phyloP scores from a whole-genome alignment of 495 filamentous ascomycete species.

The Glarea lozoyensis region DNA sequence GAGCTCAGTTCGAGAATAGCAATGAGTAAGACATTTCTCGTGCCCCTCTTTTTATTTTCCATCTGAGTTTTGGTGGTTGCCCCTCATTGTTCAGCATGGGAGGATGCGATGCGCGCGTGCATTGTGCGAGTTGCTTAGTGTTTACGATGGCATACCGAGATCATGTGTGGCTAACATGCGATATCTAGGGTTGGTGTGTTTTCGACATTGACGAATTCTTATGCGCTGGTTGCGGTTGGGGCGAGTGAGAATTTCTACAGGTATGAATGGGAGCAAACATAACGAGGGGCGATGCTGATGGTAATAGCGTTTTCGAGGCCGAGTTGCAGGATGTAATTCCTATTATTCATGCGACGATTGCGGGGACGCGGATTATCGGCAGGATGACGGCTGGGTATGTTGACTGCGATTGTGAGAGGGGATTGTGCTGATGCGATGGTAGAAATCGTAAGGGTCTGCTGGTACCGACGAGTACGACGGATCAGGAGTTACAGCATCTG shows the following conservation, averaged over 20 bases:
- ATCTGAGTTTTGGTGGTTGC: not conserved
- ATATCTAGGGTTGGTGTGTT: constrained; percentile 86
- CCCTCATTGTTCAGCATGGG: no score
- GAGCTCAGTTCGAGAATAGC: constrained; percentile 93
- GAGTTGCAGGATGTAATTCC: constrained; percentile 96
- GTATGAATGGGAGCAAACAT: constrained; percentile 25
- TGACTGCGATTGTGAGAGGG: not conserved
- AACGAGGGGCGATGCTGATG: not conserved
- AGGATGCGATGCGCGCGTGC: no score
- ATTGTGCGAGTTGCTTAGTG: no score
- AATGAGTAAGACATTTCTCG: constrained; percentile 66
- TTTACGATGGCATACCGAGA: not conserved
- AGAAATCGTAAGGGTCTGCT: constrained; percentile 92
- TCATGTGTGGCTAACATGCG: constrained; percentile 3
- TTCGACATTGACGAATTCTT: constrained; percentile 90
- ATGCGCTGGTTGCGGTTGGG: constrained; percentile 84
- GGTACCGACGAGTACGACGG: constrained; percentile 90
- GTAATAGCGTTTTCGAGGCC: constrained; percentile 76
- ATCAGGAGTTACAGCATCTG: constrained; percentile 95
- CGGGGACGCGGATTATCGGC: constrained; percentile 90
- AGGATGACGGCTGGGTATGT: constrained; percentile 88
- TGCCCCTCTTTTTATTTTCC: constrained; percentile 8
- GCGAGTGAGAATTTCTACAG: constrained; percentile 98
- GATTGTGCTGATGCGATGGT: constrained; percentile 22
- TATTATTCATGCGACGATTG: constrained; percentile 96